Conservation (phyloP, 2,329 filamentous ascomycete species). For the Colletotrichum theobromicola region DNA sequence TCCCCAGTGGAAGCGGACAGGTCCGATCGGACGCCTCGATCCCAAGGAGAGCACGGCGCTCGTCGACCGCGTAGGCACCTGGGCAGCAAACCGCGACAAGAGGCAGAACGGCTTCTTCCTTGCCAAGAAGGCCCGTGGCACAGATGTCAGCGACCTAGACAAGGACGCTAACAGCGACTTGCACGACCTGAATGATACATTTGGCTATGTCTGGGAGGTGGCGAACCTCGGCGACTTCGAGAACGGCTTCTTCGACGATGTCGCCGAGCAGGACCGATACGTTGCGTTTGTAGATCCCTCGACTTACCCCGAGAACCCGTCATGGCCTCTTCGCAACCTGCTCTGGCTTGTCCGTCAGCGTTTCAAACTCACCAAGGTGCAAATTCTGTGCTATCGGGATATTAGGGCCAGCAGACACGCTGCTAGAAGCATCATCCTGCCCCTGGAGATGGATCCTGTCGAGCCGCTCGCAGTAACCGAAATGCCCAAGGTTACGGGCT, state of each 20-base stretch:
- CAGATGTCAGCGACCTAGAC: slow-evolving; percentile 22
- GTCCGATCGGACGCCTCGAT: slow-evolving; percentile 60
- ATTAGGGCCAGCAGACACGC: slow-evolving; percentile 78
- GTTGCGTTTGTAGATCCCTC: slow-evolving; percentile 92
- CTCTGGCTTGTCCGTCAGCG: slow-evolving; percentile 83
- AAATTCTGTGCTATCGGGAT: slow-evolving; percentile 91
- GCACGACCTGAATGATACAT: slow-evolving; percentile 20
- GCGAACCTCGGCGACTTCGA: slow-evolving; percentile 81
- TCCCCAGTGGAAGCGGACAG: slow-evolving; percentile 75
- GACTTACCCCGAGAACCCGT: slow-evolving; percentile 84
- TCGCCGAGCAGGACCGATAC: slow-evolving; percentile 76
- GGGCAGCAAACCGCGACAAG: slow-evolving; percentile 79
- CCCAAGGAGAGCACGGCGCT: slow-evolving; percentile 76
- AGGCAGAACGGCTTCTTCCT: slow-evolving; percentile 95
- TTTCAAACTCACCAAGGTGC: slow-evolving; percentile 77
- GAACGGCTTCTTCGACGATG: slow-evolving; percentile 81
- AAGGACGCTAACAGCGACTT: slow-evolving; percentile 21
- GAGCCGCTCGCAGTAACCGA: slow-evolving; percentile 48
- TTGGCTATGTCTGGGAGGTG: slow-evolving; percentile 75
- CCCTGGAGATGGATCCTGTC: slow-evolving; percentile 60
- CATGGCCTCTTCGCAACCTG: slow-evolving; percentile 92
- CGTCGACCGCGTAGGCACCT: slow-evolving; percentile 84
- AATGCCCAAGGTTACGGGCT: slow-evolving; percentile 92
- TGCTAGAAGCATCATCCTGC: slow-evolving; percentile 80
- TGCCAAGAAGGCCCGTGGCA: slow-evolving; percentile 72